Conservation (phyloP, 192 early-diverging fungal species). For the Globomyces pollinis-pini region DNA sequence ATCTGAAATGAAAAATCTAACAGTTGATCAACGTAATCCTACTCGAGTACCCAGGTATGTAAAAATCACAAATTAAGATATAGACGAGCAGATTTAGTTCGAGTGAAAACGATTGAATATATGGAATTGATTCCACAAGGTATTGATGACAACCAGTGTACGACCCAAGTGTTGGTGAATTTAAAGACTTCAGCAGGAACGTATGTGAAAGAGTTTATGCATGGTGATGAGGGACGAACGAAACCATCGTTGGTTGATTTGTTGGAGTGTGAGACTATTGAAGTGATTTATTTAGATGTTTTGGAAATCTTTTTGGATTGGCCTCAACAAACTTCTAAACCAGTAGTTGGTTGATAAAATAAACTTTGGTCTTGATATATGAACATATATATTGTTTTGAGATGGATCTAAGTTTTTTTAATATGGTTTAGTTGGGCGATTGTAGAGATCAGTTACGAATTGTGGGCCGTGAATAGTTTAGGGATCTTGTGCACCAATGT, state of each 20-base stretch:
- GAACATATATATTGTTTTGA: too few relatives aligned
- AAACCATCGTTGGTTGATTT: slow-evolving; percentile 59
- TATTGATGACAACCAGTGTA: neutral
- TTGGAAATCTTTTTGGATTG: slow-evolving; percentile 77
- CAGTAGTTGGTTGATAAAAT: too few relatives aligned
- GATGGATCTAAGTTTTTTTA: too few relatives aligned
- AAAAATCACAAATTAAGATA: too few relatives aligned
- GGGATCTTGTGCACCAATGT: too few relatives aligned
- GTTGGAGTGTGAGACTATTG: slow-evolving; percentile 51
- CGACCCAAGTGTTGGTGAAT: slow-evolving; percentile 32
- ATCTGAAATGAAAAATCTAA: slow-evolving; percentile 17
- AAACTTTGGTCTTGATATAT: too few relatives aligned
- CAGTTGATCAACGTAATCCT: slow-evolving; percentile 38
- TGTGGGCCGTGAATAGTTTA: too few relatives aligned
- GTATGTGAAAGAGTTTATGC: slow-evolving; percentile 92
- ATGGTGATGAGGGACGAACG: slow-evolving; percentile 86
- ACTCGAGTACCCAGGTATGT: slow-evolving; percentile 34
- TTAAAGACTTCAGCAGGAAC: slow-evolving; percentile 83
- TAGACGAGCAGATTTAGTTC: slow-evolving; percentile 35
- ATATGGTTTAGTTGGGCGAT: too few relatives aligned
- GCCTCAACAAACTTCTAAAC: slow-evolving; percentile 61
- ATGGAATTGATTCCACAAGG: slow-evolving; percentile 14
- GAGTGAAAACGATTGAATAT: slow-evolving; percentile 35
- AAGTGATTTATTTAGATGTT: slow-evolving; percentile 80
- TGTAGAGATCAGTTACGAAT: too few relatives aligned